Conservation (phyloP, 2,329 filamentous ascomycete genomes). For the Neofusicoccum kwambonambiense region DNA sequence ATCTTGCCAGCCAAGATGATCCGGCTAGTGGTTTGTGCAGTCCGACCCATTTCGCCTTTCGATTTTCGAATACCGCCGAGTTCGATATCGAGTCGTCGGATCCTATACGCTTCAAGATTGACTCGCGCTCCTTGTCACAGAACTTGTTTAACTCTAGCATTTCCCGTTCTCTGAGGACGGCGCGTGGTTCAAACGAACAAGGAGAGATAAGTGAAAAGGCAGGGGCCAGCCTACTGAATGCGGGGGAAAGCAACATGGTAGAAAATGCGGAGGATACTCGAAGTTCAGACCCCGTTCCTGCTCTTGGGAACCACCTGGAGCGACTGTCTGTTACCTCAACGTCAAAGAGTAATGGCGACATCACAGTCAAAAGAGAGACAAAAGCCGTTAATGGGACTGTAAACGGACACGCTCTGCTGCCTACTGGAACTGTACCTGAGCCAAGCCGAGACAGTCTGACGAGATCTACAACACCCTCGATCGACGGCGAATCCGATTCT, state of each 20-base stretch:
- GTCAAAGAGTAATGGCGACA: background rate
- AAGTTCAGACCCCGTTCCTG: background rate
- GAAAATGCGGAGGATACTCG: background rate
- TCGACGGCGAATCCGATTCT: background rate
- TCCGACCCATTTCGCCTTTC: background rate
- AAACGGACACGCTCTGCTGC: background rate
- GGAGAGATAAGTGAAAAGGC: background rate
- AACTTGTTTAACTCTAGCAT: constrained; percentile 48
- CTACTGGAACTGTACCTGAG: background rate
- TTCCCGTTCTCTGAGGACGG: background rate
- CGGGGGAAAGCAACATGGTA: too few relatives aligned
- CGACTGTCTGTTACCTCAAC: background rate
- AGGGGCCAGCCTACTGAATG: background rate
- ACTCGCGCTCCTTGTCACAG: constrained; percentile 63
- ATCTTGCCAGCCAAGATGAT: constrained; percentile 77
- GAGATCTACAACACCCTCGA: background rate
- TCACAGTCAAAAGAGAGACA: background rate
- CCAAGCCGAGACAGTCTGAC: background rate
- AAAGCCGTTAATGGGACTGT: background rate
- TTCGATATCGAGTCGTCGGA: constrained; percentile 24
- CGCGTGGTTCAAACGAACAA: background rate
- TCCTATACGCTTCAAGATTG: constrained; percentile 26
- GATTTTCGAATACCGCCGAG: background rate
- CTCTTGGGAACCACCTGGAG: background rate
- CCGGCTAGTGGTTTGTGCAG: constrained; percentile 69